Evolutionary conservation across 2,329 filamentous ascomycete species (phyloP), one percentile per base, ranked within the genome.

Genomic region (Sarocladium brachiariae): DNA sequence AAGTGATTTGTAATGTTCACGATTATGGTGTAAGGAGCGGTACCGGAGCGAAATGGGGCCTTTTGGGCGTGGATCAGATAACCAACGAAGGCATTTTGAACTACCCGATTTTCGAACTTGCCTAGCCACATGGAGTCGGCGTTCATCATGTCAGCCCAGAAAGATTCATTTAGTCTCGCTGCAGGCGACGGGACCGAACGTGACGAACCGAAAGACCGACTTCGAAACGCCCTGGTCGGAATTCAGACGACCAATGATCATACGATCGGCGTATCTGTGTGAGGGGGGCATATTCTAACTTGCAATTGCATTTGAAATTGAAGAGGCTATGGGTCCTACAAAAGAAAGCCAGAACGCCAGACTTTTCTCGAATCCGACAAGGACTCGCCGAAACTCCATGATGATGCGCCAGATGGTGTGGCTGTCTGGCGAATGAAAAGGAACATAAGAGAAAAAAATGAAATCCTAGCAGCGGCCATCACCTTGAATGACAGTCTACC

Each of bases 401-500:
- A 43, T 25, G 23, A 43, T 43, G 39, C 39, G 21, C 16, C 16
- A 39, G 18, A 39, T 8, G 6, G 18, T 39, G 7, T 39, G 35
- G 21, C 35, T n/a, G n/a, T n/a, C n/a, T n/a, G n/a, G n/a, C n/a
- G n/a, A n/a, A n/a, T n/a, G 16, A 35, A 35, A 16, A 39, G 37
- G 23, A 19, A 39, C 6, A 16, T 4, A 25, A 3, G 39, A 43
- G n/a, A 23, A 25, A 16, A 19, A 43, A 16, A 43, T n/a, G n/a
- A 35, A 31, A 31, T 14, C 8, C 8, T 8, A 31, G 8, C 30
- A 31, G 30, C 30, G 30, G 16, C 18, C 34, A n/a, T n/a, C 27
- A 30, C 27, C 7, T 30, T 7, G 13, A 7, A 30, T 30, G 27
- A 13, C 7, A 30, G 7, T 25, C 59, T 63, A 72, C 69, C 70